phyloP scores from a whole-genome alignment of 2,329 filamentous ascomycete genomes.

The Exophiala oligosperma region DNA sequence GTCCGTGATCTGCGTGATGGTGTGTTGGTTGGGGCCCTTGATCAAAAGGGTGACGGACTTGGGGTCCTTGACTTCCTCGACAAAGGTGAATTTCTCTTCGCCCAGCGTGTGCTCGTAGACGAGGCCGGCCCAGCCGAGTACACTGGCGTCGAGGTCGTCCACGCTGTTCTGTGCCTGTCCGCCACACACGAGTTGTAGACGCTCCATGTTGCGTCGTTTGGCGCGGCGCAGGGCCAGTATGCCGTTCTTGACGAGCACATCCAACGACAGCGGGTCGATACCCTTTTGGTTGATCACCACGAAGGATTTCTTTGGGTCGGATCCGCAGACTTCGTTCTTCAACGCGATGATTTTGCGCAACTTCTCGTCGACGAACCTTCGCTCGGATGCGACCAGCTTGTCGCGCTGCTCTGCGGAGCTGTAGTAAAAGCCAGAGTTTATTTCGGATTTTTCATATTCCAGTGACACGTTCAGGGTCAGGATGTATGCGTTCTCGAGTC shows the following conservation, averaged over 20 bases:
- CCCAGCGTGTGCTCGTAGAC: conserved; percentile 97
- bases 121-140: conserved; percentile 91
- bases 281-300: conserved; percentile 99
- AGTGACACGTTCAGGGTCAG: conserved; percentile 93
- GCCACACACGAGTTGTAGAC: conserved; percentile 90
- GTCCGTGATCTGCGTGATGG: conserved; percentile 94
- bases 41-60: conserved; percentile 98
- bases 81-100: conserved; percentile 98
- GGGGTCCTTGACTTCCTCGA: conserved; percentile 97
- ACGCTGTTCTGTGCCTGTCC: conserved; percentile 93
- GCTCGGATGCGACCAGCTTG: conserved; percentile 96
- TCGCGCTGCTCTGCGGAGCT: conserved; percentile 94
- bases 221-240: conserved; percentile 92
- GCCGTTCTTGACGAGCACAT: conserved; percentile 96
- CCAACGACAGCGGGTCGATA: conserved; percentile 92
- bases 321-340: conserved; percentile 96
- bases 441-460: conserved; percentile 98
- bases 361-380: conserved; percentile 93
- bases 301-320: conserved; percentile 90
- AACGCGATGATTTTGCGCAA: conserved; percentile 95
- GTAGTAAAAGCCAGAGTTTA: conserved; percentile 99
- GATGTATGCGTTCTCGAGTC: conserved; percentile 92
- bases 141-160: conserved; percentile 82
- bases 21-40: conserved; percentile 96
- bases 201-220: conserved; percentile 99